Percentiles rank a stretch among this genome's conserved stretches.
These are phyloP conservation scores for Fusarium mexicanum DNA, from an alignment of 2,329 filamentous ascomycete species.

Conservation along the genomic window DNA sequence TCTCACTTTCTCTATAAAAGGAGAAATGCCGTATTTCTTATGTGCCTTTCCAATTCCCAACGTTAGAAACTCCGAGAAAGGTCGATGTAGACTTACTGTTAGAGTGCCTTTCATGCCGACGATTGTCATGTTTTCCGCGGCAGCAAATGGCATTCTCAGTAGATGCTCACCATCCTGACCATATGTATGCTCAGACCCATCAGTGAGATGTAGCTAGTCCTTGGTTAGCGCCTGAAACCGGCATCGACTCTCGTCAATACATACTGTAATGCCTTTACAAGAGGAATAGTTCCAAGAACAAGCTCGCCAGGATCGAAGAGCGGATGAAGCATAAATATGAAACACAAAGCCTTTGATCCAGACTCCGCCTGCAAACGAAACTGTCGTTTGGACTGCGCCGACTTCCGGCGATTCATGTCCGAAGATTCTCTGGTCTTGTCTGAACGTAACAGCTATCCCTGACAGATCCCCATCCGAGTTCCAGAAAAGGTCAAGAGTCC, in stretches of 20 bases:
- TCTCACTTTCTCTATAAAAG: background rate
- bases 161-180: fast-evolving
- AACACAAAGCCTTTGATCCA: background rate
- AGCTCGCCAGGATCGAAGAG: fast-evolving
- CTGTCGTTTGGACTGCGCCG: fast-evolving
- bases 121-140: fast-evolving
- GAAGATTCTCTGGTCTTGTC: background rate
- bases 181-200: background rate
- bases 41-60: background rate
- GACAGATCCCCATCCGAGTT: background rate
- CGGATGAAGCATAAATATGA: background rate
- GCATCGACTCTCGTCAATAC: background rate
- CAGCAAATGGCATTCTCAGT: background rate
- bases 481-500: background rate
- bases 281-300: background rate
- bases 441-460: fast-evolving
- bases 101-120: background rate
- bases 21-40: fast-evolving
- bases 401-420: background rate
- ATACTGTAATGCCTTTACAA: background rate
- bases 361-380: fast-evolving
- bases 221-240: fast-evolving
- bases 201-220: background rate
- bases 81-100: background rate
- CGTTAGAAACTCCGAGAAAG: no score